Evolutionary conservation across 805 yeast genomes (phyloP).

Genomic region (Zygotorulaspora danielsina): DNA sequence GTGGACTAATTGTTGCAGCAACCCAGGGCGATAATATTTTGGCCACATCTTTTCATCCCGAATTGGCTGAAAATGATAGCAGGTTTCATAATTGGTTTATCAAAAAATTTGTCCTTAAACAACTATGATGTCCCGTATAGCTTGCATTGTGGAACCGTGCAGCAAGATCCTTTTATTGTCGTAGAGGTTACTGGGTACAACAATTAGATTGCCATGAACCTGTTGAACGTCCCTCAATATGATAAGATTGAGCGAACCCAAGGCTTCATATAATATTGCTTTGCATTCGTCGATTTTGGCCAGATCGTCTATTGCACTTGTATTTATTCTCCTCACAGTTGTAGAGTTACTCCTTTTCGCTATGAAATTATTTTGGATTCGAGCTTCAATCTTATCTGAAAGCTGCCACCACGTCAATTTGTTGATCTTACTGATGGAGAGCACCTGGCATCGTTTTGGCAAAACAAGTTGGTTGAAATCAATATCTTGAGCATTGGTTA

Average conservation of each 20-base stretch:
- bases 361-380: slow-evolving; percentile 2
- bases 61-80: slow-evolving; percentile 48
- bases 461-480: slow-evolving; percentile 27
- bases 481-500: slow-evolving; percentile 17
- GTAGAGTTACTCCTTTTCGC: slow-evolving; percentile 1
- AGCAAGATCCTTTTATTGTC: slow-evolving; percentile 16
- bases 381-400: slow-evolving; percentile 6
- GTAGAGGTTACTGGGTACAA: slow-evolving; percentile 22
- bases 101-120: slow-evolving; percentile 47
- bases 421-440: slow-evolving; percentile 16
- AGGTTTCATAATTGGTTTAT: slow-evolving; percentile 71
- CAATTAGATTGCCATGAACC: slow-evolving; percentile 8
- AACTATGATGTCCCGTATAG: slow-evolving; percentile 9
- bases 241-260: slow-evolving; percentile 16
- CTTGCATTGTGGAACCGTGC: slow-evolving; percentile 3
- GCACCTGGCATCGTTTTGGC: slow-evolving; percentile 22
- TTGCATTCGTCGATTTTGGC: slow-evolving; percentile 7
- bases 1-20: slow-evolving; percentile 60
- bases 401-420: slow-evolving; percentile 30
- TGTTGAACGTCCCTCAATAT: slow-evolving; percentile 13
- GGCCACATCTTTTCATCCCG: slow-evolving; percentile 82
- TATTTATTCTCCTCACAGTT: slow-evolving; percentile 3
- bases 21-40: slow-evolving; percentile 55
- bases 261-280: slow-evolving; percentile 6
- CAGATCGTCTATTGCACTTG: slow-evolving; percentile 6